These are phyloP conservation scores for Colletotrichum caudatum DNA, from an alignment of 2,329 filamentous ascomycete genomes.

Conservation along the genomic window DNA sequence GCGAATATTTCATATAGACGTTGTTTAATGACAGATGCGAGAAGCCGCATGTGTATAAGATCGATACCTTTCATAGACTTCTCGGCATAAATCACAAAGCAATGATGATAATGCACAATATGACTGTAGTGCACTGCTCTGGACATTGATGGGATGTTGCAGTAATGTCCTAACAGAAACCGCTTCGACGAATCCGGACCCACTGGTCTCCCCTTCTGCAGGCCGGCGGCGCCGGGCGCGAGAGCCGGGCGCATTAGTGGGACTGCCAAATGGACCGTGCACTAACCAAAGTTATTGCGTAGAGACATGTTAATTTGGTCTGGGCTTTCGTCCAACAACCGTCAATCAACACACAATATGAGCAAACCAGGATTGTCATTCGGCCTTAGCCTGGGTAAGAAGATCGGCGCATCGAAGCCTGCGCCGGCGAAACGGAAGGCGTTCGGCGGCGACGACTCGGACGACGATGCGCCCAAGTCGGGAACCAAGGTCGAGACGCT, in stretches of 20 bases:
- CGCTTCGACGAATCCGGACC: neutral
- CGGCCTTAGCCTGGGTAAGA: slow-evolving; percentile 72
- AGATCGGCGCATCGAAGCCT: slow-evolving; percentile 63
- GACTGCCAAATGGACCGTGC: slow-evolving; percentile 20
- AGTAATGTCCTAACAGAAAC: too few species aligned
- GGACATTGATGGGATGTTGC: neutral
- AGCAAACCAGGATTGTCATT: slow-evolving; percentile 63
- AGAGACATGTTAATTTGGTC: neutral
- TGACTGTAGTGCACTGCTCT: neutral
- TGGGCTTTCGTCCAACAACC: neutral
- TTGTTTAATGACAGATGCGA: slow-evolving; percentile 23
- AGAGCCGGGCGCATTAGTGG: slow-evolving; percentile 15
- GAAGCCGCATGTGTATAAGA: slow-evolving; percentile 19
- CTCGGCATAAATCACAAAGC: neutral
- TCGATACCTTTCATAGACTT: slow-evolving; percentile 29
- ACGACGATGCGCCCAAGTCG: slow-evolving; percentile 58
- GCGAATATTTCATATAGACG: slow-evolving; percentile 24
- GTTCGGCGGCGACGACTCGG: slow-evolving; percentile 70
- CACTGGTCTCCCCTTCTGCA: slow-evolving; percentile 3
- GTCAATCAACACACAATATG: slow-evolving; percentile 49
- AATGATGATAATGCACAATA: neutral
- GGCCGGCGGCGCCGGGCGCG: slow-evolving; percentile 12
- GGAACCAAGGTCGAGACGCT: slow-evolving; percentile 66
- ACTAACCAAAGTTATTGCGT: neutral
- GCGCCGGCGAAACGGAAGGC: slow-evolving; percentile 65